Evolutionary conservation across 2,329 filamentous ascomycete genomes (phyloP).

Genomic region (Colletotrichum orchidophilum): DNA sequence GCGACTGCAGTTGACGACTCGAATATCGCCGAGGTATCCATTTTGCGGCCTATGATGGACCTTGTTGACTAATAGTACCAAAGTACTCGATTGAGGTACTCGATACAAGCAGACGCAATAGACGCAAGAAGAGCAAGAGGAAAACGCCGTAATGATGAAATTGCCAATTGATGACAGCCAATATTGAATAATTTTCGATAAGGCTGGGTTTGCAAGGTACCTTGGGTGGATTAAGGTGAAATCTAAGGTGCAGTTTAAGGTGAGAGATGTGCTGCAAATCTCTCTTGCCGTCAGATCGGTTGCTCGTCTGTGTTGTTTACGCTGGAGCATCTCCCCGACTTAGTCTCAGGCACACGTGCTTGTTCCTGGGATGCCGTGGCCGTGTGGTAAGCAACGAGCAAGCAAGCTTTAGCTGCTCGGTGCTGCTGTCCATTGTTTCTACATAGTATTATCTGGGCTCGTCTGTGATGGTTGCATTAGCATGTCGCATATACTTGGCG

Average conservation of each 20-base stretch:
- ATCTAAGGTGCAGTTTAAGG: conserved; percentile 28
- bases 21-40: neutral
- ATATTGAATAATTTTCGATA: neutral
- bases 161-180: neutral
- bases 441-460: neutral
- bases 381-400: neutral
- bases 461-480: conserved; percentile 16
- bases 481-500: conserved; percentile 15
- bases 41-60: neutral
- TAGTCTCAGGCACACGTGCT: conserved; percentile 10
- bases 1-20: neutral
- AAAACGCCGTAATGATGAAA: neutral
- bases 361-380: neutral
- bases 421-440: neutral
- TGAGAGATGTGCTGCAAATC: conserved; percentile 28
- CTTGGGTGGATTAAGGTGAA: conserved; percentile 4
- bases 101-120: neutral
- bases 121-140: neutral
- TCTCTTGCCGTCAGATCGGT: conserved; percentile 7
- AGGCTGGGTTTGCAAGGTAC: neutral
- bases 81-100: neutral
- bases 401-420: conserved; percentile 4
- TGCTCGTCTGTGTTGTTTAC: neutral
- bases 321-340: conserved; percentile 1
- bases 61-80: neutral